Percentiles rank a stretch among this genome's conserved stretches.
Evolutionary conservation across 352 stramenopile genomes (phyloP).

Genomic region (Hyaloperonospora brassicae): DNA sequence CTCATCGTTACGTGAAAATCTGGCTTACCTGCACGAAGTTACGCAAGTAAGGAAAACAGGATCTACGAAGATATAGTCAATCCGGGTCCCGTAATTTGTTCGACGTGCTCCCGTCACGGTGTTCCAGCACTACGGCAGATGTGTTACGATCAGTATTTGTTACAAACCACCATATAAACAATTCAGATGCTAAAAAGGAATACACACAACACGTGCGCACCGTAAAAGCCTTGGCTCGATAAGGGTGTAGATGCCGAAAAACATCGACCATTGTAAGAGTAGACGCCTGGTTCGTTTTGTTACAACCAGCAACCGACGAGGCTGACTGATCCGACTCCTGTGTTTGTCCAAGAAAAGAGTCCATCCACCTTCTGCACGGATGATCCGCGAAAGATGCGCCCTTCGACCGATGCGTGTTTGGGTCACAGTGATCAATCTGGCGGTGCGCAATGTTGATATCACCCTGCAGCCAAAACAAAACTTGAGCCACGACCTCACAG

Average conservation of each 20-base stretch:
- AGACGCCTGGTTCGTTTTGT: background rate
- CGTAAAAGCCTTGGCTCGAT: constrained; percentile 69
- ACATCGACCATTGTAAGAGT: constrained; percentile 51
- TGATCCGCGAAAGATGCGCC: constrained; percentile 46
- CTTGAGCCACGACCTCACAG: constrained; percentile 1
- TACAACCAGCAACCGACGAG: background rate
- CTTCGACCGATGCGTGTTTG: constrained; percentile 19
- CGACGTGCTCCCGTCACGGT: constrained; percentile 73
- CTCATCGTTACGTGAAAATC: background rate
- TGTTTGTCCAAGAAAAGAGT: constrained; percentile 28
- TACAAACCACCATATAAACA: too few relatives aligned
- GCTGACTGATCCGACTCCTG: constrained; percentile 8
- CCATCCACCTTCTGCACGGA: constrained; percentile 64
- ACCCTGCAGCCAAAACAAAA: constrained; percentile 31
- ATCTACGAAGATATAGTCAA: constrained; percentile 88
- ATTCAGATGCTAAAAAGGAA: too few relatives aligned
- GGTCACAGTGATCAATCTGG: constrained; percentile 74
- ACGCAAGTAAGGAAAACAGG: constrained; percentile 36
- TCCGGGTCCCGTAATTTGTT: constrained; percentile 87
- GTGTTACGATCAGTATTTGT: background rate
- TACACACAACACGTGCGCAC: constrained; percentile 23
- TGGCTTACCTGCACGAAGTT: constrained; percentile 48
- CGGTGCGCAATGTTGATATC: constrained; percentile 79
- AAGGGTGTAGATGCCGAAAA: constrained; percentile 76
- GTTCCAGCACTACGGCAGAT: constrained; percentile 83